Percentiles rank a stretch among this genome's conserved stretches.
Evolutionary conservation across 2,329 filamentous ascomycete genomes (phyloP).

Genomic region (Neofusicoccum laricinum): DNA sequence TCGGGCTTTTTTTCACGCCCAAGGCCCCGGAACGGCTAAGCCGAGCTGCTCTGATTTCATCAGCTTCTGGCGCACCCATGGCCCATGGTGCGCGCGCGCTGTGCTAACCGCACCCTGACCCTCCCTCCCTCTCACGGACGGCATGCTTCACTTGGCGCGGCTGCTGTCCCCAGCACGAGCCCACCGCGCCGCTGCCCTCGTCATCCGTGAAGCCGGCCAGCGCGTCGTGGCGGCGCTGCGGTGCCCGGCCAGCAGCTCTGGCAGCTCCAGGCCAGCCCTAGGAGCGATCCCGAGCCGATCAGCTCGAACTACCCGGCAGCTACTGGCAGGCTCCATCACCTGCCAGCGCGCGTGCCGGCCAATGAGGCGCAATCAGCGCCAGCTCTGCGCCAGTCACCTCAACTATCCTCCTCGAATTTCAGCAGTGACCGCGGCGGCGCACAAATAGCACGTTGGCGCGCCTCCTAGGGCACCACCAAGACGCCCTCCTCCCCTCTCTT

Average conservation of each 20-base stretch:
- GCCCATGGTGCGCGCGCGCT: not conserved
- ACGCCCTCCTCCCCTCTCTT: constrained; percentile 3
- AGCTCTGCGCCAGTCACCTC: constrained; percentile 10
- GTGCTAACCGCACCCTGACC: constrained; percentile 8
- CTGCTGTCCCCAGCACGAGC: not conserved
- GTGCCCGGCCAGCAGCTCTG: not conserved
- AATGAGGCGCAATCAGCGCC: constrained; percentile 13
- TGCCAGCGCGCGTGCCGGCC: constrained; percentile 4
- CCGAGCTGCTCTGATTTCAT: not conserved
- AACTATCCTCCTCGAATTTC: constrained; percentile 12
- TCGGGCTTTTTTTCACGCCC: not conserved
- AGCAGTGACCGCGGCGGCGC: constrained; percentile 13
- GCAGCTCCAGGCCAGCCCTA: constrained; percentile 28
- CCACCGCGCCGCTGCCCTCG: not conserved
- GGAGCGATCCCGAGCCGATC: constrained; percentile 24
- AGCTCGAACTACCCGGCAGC: constrained; percentile 14
- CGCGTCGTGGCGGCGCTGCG: constrained; percentile 10
- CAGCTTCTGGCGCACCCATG: not conserved
- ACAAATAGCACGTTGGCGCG: constrained; percentile 7
- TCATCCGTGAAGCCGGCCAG: constrained; percentile 7
- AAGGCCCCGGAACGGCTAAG: not conserved
- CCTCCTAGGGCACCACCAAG: constrained; percentile 3
- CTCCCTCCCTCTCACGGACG: not conserved
- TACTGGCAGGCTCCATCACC: constrained; percentile 1
- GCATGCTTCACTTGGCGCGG: not conserved